Conservation (phyloP, 352 stramenopile species). For the Phytophthora podocarpi region DNA sequence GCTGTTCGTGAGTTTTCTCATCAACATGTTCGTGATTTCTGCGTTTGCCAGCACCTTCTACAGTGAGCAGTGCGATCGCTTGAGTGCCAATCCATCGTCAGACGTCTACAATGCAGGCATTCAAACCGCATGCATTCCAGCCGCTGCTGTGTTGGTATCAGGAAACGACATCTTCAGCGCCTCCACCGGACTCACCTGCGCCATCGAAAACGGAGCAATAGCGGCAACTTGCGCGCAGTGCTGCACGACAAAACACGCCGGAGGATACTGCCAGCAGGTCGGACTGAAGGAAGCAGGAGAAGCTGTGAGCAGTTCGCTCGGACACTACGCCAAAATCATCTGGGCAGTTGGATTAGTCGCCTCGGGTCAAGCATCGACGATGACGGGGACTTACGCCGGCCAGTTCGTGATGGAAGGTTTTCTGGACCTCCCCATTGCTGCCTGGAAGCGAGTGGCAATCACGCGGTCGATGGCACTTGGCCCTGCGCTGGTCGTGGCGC, state of each 20-base stretch:
- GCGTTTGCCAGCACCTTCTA: conserved; percentile 93
- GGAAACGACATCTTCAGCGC: conserved; percentile 66
- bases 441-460: conserved; percentile 78
- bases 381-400: conserved; percentile 96
- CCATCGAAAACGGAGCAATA: conserved; percentile 25
- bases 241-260: conserved; percentile 33
- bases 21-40: conserved; percentile 91
- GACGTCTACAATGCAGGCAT: conserved; percentile 51
- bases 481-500: conserved; percentile 72
- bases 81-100: conserved; percentile 54
- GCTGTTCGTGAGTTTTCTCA: conserved; percentile 93
- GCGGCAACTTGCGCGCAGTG: conserved; percentile 42
- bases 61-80: conserved; percentile 50
- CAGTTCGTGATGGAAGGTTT: conserved; percentile 99
- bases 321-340: conserved; percentile 84
- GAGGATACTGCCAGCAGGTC: conserved; percentile 67
- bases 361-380: conserved; percentile 94
- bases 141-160: conserved; percentile 50
- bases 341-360: conserved; percentile 95
- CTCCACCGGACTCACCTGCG: conserved; percentile 49
- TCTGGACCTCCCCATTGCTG: conserved; percentile 89
- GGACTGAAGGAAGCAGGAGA: conserved; percentile 72
- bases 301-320: conserved; percentile 71
- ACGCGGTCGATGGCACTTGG: conserved; percentile 91
- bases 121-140: conserved; percentile 69